A percentile compares a stretch with the other conserved stretches of the same genome.
Evolutionary conservation across 352 stramenopile species (phyloP).

Genomic region (Phytophthora palmivora): DNA sequence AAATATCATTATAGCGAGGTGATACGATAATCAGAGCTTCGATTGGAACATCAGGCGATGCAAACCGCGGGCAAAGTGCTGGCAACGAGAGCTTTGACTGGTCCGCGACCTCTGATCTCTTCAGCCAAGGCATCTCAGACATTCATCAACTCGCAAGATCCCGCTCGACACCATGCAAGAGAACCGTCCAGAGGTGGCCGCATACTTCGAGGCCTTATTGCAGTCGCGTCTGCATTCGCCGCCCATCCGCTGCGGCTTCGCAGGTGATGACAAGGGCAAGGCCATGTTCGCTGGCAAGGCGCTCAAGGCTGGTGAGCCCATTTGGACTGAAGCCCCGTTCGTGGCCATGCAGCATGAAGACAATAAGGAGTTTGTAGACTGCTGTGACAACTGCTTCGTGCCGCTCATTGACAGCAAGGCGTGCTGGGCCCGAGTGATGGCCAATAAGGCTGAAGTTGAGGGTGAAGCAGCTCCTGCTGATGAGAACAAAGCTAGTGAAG

Average conservation of each 20-base stretch:
- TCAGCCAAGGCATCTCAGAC: too few species aligned
- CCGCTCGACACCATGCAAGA: conserved; percentile 39
- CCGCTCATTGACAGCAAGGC: conserved; percentile 70
- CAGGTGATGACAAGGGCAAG: conserved; percentile 70
- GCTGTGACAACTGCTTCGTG: conserved; percentile 85
- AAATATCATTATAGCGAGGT: background rate
- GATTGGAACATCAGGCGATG: conserved; percentile 27
- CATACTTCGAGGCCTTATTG: conserved; percentile 73
- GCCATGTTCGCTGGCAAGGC: conserved; percentile 66
- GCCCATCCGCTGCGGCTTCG: conserved; percentile 61
- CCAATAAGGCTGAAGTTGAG: conserved; percentile 43
- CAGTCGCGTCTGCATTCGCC: conserved; percentile 55
- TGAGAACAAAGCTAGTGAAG: conserved; percentile 45
- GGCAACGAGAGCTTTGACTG: conserved; percentile 3
- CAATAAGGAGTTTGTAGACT: conserved; percentile 85
- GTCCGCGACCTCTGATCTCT: conserved; percentile 13
- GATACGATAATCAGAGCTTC: conserved; percentile 5
- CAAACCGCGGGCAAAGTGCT: conserved; percentile 25
- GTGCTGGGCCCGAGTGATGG: conserved; percentile 62
- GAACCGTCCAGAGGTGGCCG: conserved; percentile 49
- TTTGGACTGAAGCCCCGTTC: conserved; percentile 79
- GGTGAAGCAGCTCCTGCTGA: conserved; percentile 52
- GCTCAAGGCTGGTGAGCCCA: conserved; percentile 68
- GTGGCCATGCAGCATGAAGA: conserved; percentile 82
- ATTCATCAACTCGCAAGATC: conserved; percentile 30